Evolutionary conservation across 2,329 filamentous ascomycete species (phyloP).

Genomic region (Neonectria ditissima): DNA sequence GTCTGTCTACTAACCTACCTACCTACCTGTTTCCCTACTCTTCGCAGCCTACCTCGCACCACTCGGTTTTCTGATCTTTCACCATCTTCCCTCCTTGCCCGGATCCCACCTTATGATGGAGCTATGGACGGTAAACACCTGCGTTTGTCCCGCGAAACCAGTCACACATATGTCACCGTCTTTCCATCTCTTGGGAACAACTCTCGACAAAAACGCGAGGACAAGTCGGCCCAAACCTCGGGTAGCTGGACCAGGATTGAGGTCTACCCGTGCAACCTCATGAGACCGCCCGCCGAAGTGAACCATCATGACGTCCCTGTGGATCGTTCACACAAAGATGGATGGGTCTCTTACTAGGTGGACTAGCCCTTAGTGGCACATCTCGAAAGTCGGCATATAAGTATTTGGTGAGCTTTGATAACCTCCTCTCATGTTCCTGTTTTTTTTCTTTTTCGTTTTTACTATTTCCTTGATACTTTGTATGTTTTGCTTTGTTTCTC

Average conservation of each 20-base stretch:
- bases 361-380: conserved; percentile 4
- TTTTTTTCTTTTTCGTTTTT: background rate
- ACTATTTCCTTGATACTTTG: background rate
- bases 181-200: background rate
- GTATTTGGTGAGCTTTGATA: conserved; percentile 8
- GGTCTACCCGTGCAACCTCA: background rate
- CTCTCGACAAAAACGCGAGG: background rate
- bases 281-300: background rate
- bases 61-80: background rate
- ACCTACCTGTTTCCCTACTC: conserved; percentile 3
- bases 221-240: background rate
- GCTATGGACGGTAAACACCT: background rate
- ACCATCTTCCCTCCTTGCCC: background rate
- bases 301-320: conserved; percentile 20
- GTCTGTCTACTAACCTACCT: conserved; percentile 7
- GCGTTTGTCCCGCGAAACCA: background rate
- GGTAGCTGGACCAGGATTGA: background rate
- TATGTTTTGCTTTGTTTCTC: background rate
- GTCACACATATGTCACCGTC: background rate
- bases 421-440: background rate
- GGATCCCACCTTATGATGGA: background rate
- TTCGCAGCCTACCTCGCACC: background rate
- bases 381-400: background rate
- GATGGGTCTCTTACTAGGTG: conserved; percentile 25
- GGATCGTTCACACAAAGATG: conserved; percentile 16